Evolutionary conservation across 768 basidiomycete genomes (phyloP).

Genomic region (Mycena amicta): DNA sequence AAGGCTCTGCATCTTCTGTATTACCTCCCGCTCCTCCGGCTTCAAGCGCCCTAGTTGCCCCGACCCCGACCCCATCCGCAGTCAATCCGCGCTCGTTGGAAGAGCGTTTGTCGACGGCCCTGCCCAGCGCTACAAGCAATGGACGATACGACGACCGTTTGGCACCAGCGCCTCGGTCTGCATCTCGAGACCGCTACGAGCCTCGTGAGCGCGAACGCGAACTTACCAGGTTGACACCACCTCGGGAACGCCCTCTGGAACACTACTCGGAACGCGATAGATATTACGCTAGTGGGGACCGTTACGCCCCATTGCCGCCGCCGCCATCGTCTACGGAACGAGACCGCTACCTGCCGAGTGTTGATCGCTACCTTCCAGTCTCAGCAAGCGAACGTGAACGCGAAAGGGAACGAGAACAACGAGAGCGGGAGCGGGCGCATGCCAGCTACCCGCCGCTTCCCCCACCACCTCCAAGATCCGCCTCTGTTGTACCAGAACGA

Average conservation of each 20-base stretch:
- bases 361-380: conserved; percentile 10
- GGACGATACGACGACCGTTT: conserved; percentile 17
- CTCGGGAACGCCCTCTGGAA: neutral
- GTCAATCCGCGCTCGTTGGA: conserved; percentile 20
- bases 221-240: conserved; percentile 1
- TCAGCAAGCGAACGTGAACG: conserved; percentile 13
- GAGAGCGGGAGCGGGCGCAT: neutral
- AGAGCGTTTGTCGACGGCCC: conserved; percentile 17
- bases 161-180: neutral
- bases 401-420: conserved; percentile 2
- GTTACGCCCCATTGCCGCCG: conserved; percentile 3
- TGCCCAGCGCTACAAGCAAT: conserved; percentile 7
- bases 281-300: neutral
- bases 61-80: conserved; percentile 2
- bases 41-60: conserved; percentile 2
- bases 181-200: conserved; percentile 13
- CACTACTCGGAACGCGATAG: neutral
- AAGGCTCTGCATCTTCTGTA: conserved; percentile 6
- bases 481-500: conserved; percentile 8
- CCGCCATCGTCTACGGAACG: neutral
- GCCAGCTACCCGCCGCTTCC: neutral
- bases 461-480: conserved; percentile 6
- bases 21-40: neutral
- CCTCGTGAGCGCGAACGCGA: conserved; percentile 8
- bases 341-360: conserved; percentile 4